Evolutionary conservation across 2,329 filamentous ascomycete genomes (phyloP).

Genomic region (Neonectria ditissima): DNA sequence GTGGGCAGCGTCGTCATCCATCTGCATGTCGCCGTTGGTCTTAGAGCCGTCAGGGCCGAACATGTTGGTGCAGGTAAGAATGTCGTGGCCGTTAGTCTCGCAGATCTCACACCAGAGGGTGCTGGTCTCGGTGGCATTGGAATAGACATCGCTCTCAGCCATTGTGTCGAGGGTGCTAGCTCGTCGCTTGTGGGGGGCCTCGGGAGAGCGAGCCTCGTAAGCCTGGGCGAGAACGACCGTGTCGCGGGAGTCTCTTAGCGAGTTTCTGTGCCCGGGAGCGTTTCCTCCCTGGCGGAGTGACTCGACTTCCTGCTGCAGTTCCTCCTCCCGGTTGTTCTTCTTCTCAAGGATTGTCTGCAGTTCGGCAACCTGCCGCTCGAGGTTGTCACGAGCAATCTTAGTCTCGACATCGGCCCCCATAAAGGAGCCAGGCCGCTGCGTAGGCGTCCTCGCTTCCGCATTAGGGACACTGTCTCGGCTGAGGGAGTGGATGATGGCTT

Average conservation of each 20-base stretch:
- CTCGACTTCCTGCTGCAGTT: slow-evolving; percentile 86
- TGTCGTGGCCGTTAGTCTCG: slow-evolving; percentile 91
- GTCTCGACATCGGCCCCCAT: slow-evolving; percentile 48
- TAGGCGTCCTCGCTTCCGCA: slow-evolving; percentile 49
- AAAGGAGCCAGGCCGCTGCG: slow-evolving; percentile 51
- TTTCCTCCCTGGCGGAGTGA: slow-evolving; percentile 61
- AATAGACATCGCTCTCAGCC: slow-evolving; percentile 77
- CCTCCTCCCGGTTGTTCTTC: slow-evolving; percentile 81
- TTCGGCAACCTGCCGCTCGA: slow-evolving; percentile 85
- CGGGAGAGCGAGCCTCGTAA: slow-evolving; percentile 60
- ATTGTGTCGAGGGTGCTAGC: slow-evolving; percentile 73
- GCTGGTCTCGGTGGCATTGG: slow-evolving; percentile 77
- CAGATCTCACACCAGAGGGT: slow-evolving; percentile 95
- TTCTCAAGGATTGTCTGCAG: slow-evolving; percentile 78
- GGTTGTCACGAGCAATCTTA: slow-evolving; percentile 65
- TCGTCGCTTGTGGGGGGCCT: slow-evolving; percentile 54
- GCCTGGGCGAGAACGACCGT: slow-evolving; percentile 71
- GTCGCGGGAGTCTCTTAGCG: slow-evolving; percentile 74
- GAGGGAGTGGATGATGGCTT: slow-evolving; percentile 96
- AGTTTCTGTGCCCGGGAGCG: slow-evolving; percentile 64
- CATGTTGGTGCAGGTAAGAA: slow-evolving; percentile 94
- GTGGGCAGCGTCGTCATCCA: slow-evolving; percentile 50
- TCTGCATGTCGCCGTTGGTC: slow-evolving; percentile 46
- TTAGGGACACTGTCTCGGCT: slow-evolving; percentile 77
- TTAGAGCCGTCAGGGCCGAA: slow-evolving; percentile 66